These are phyloP conservation scores for Aureobasidium sp. DNA, from an alignment of 2,329 filamentous ascomycete species.

Conservation along the genomic window DNA sequence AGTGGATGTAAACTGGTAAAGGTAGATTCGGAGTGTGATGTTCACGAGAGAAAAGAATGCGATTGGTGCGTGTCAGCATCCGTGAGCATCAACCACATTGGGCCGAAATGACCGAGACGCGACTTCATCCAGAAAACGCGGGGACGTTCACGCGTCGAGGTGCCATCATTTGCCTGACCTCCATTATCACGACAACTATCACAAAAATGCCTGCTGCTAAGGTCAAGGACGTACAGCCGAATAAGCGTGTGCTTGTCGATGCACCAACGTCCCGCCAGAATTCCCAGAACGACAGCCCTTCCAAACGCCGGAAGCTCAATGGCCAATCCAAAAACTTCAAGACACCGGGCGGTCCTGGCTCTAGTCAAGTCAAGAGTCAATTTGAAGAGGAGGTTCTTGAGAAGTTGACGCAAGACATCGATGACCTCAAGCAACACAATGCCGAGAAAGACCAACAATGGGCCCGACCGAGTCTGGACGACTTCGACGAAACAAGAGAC, in stretches of 20 bases:
- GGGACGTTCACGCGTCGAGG: neutral
- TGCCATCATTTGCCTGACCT: constrained; percentile 5
- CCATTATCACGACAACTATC: neutral
- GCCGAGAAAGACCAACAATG: constrained; percentile 91
- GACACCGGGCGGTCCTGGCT: constrained; percentile 58
- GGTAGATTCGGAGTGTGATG: neutral
- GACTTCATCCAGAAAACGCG: neutral
- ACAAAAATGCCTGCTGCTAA: constrained; percentile 3
- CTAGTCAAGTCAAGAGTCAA: constrained; percentile 76
- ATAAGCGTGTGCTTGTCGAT: constrained; percentile 43
- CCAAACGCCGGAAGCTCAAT: constrained; percentile 83
- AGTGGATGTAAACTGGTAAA: neutral
- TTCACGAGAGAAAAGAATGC: neutral
- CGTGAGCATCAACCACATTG: neutral
- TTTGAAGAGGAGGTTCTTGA: constrained; percentile 94
- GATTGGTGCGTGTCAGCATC: neutral
- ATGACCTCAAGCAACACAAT: constrained; percentile 75
- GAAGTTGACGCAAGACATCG: constrained; percentile 92
- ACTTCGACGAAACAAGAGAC: constrained; percentile 58
- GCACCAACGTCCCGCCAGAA: constrained; percentile 39
- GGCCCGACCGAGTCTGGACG: constrained; percentile 58
- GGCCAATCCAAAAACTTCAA: constrained; percentile 51
- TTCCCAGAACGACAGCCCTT: constrained; percentile 41
- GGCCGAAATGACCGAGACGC: neutral
- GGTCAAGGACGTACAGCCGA: constrained; percentile 17